Percentiles rank a stretch among this genome's conserved stretches.
Conservation (phyloP, 352 stramenopile species). For the Lagenidium sp. region DNA sequence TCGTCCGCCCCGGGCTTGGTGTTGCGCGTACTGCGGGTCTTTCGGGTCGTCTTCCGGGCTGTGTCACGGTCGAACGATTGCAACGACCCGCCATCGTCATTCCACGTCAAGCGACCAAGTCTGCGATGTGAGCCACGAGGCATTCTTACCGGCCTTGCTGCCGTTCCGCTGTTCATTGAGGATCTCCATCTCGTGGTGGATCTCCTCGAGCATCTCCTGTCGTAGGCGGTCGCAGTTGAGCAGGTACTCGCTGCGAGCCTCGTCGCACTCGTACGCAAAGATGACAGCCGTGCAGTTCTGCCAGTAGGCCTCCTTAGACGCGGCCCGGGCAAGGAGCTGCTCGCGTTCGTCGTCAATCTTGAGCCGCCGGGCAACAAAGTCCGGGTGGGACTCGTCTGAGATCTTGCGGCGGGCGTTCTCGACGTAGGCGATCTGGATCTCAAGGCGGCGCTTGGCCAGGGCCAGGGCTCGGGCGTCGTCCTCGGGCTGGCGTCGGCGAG, state of each 20-base stretch:
- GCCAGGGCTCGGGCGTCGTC: conserved; percentile 12
- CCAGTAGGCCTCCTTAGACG: conserved; percentile 42
- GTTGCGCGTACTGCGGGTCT: conserved; percentile 65
- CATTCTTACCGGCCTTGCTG: conserved; percentile 23
- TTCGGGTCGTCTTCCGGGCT: conserved; percentile 64
- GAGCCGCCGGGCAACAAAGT: conserved; percentile 38
- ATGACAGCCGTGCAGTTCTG: conserved; percentile 50
- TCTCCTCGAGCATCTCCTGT: conserved; percentile 81
- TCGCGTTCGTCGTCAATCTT: conserved; percentile 37
- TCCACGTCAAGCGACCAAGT: background rate
- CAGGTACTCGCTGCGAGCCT: conserved; percentile 67
- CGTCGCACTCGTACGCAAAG: conserved; percentile 75
- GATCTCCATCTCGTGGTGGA: conserved; percentile 81
- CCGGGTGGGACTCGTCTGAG: conserved; percentile 53
- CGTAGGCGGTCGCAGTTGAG: conserved; percentile 70
- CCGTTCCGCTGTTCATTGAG: conserved; percentile 66
- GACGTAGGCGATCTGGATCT: conserved; percentile 64
- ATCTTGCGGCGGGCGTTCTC: conserved; percentile 60
- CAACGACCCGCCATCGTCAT: too few relatives aligned
- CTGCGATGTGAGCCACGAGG: too few relatives aligned
- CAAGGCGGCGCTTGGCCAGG: conserved; percentile 15
- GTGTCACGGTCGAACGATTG: too few relatives aligned
- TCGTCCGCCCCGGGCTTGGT: conserved; percentile 35
- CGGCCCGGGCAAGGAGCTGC: conserved; percentile 28
- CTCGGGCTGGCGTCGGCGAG: conserved; percentile 3